phyloP scores from a whole-genome alignment of 2,329 filamentous ascomycete species.

The Xylariaceae sp. region DNA sequence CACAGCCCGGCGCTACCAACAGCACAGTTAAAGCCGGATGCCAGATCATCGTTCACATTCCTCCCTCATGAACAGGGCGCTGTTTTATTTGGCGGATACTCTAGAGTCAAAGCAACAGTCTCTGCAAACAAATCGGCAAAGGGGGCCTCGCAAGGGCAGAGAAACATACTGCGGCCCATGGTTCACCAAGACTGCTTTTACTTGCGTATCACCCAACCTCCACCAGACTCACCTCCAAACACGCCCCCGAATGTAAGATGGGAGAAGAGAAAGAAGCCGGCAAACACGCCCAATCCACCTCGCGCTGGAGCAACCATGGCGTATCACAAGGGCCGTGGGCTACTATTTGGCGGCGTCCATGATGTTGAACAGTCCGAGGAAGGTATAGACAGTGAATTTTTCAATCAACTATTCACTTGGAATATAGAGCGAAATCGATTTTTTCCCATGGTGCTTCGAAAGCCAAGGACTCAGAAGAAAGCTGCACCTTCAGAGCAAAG shows the following conservation, averaged over 20 bases:
- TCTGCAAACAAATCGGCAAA: slow-evolving; percentile 67
- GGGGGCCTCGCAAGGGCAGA: slow-evolving; percentile 64
- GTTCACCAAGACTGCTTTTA: slow-evolving; percentile 97
- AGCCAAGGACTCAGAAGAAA: slow-evolving; percentile 71
- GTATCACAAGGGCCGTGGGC: slow-evolving; percentile 89
- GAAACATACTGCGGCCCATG: slow-evolving; percentile 81
- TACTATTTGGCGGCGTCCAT: slow-evolving; percentile 92
- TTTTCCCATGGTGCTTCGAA: slow-evolving; percentile 80
- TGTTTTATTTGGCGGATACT: slow-evolving; percentile 92
- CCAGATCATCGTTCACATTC: slow-evolving; percentile 89
- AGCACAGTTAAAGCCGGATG: slow-evolving; percentile 85
- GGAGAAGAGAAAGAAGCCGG: slow-evolving; percentile 92
- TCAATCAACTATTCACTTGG: slow-evolving; percentile 90
- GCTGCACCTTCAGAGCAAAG: slow-evolving; percentile 63
- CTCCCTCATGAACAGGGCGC: slow-evolving; percentile 90
- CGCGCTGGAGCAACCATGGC: slow-evolving; percentile 93
- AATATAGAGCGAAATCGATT: slow-evolving; percentile 95
- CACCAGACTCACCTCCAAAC: slow-evolving; percentile 67
- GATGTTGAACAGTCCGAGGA: slow-evolving; percentile 92
- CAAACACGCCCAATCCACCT: slow-evolving; percentile 82
- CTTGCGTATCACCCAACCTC: slow-evolving; percentile 77
- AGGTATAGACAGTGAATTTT: slow-evolving; percentile 96
- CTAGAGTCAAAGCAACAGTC: slow-evolving; percentile 78
- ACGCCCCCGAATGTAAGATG: slow-evolving; percentile 78
- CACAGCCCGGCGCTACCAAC: slow-evolving; percentile 75